Conservation (phyloP, 1,139 yeast genomes). For the Tardiomyces depauwii region DNA sequence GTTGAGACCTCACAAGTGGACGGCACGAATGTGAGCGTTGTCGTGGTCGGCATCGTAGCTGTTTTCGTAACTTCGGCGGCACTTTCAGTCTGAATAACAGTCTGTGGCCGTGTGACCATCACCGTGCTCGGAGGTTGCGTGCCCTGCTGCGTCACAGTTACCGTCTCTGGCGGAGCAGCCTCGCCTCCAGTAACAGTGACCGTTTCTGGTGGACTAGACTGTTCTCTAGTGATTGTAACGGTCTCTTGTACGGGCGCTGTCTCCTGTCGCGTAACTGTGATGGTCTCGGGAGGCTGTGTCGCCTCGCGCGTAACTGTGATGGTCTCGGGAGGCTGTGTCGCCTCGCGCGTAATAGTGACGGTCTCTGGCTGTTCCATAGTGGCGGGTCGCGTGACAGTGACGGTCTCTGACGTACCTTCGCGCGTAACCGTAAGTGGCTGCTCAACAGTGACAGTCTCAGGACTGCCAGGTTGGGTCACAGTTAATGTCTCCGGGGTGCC, state of each 20-base stretch:
- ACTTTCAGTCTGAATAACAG: neutral
- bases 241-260: neutral
- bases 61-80: too few relatives aligned
- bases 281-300: slow-evolving; percentile 3
- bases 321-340: too few relatives aligned
- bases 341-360: too few relatives aligned
- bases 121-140: too few relatives aligned
- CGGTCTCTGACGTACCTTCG: neutral
- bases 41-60: too few relatives aligned
- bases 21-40: neutral
- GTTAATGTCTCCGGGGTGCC: neutral
- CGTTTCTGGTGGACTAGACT: neutral
- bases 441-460: neutral
- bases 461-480: neutral
- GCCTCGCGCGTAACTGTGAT: slow-evolving; percentile 8
- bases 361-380: too few relatives aligned
- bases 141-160: too few relatives aligned
- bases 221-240: neutral
- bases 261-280: neutral
- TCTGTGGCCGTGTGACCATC: neutral
- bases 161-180: too few relatives aligned
- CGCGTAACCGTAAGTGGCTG: neutral
- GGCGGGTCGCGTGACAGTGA: too few relatives aligned
- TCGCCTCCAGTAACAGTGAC: slow-evolving; percentile 3
- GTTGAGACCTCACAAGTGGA: slow-evolving; percentile 3